Conservation (phyloP, 2,329 filamentous ascomycete species). For the Cryphonectria japonica region DNA sequence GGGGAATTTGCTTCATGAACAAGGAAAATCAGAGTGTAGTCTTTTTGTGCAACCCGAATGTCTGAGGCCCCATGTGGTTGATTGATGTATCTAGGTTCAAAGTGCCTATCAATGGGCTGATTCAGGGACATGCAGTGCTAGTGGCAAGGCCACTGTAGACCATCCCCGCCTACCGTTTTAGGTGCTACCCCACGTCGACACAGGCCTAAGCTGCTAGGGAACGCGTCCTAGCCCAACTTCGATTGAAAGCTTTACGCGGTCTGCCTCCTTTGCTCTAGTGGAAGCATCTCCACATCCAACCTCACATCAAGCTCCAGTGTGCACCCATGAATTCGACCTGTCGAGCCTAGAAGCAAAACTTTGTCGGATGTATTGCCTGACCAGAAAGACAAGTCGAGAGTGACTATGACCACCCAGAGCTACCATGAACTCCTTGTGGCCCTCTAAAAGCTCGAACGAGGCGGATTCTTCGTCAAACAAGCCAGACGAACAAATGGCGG, state of each 20-base stretch:
- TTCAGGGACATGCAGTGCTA: not conserved
- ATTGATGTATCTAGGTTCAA: not conserved
- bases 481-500: constrained; percentile 22
- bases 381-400: constrained; percentile 2
- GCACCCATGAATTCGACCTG: constrained; percentile 9
- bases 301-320: constrained; percentile 4
- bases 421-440: constrained; percentile 33
- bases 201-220: not conserved
- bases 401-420: constrained; percentile 15
- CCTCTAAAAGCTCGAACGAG: constrained; percentile 27
- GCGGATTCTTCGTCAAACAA: constrained; percentile 11
- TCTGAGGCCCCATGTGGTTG: not conserved
- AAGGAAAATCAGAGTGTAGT: not conserved
- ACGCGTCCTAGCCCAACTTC: constrained; percentile 2
- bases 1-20: no score
- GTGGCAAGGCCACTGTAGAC: not conserved
- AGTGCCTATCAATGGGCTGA: not conserved
- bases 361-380: not conserved
- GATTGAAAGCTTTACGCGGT: not conserved
- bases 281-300: not conserved
- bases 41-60: not conserved
- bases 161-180: constrained; percentile 2
- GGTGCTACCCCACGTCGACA: constrained; percentile 8
- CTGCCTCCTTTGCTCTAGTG: not conserved
- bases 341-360: not conserved